phyloP scores from a whole-genome alignment of 2,329 filamentous ascomycete genomes.

The Aspergillus melleus region DNA sequence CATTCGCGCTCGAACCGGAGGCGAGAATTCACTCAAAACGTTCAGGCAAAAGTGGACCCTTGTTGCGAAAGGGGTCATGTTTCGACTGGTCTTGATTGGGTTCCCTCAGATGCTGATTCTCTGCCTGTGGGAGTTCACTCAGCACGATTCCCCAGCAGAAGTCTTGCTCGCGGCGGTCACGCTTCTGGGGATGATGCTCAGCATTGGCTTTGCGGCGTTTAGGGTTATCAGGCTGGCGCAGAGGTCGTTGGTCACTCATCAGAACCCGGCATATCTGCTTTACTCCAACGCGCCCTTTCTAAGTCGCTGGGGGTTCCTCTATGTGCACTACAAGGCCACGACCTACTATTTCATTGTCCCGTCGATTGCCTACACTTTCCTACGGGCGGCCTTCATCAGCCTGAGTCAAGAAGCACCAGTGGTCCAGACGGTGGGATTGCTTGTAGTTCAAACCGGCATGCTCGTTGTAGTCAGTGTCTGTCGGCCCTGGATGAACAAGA shows the following conservation, averaged over 20 bases:
- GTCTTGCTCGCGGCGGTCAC: conserved; percentile 86
- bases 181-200: conserved; percentile 73
- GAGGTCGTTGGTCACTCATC: conserved; percentile 83
- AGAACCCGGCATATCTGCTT: conserved; percentile 92
- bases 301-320: conserved; percentile 97
- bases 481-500: conserved; percentile 97
- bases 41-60: conserved; percentile 87
- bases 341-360: conserved; percentile 93
- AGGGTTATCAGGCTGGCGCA: conserved; percentile 87
- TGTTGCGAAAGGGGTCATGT: conserved; percentile 90
- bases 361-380: conserved; percentile 69
- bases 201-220: conserved; percentile 78
- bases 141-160: conserved; percentile 78
- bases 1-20: conserved; percentile 61
- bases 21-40: conserved; percentile 78
- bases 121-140: conserved; percentile 89
- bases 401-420: conserved; percentile 69
- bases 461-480: conserved; percentile 78
- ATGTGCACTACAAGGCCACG: conserved; percentile 92
- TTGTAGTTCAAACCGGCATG: conserved; percentile 77
- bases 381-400: conserved; percentile 86
- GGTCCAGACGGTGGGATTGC: conserved; percentile 76
- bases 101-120: conserved; percentile 89
- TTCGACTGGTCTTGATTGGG: conserved; percentile 83
- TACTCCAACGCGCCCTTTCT: conserved; percentile 88